Percentiles rank a stretch among this genome's conserved stretches.
phyloP scores from a whole-genome alignment of 306 rosid genomes.

The Mimosa bimucronata region DNA sequence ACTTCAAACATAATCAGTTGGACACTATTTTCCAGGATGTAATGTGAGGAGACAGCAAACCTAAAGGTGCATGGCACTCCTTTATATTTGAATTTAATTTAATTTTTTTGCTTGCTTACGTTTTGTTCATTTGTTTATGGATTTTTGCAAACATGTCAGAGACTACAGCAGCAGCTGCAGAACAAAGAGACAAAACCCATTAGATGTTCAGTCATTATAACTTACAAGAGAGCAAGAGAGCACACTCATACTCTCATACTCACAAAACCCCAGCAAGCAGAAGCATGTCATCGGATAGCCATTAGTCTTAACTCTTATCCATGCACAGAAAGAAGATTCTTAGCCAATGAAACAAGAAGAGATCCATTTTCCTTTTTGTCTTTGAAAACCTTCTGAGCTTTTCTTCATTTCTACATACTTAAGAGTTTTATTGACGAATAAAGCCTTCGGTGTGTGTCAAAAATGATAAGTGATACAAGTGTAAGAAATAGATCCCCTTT shows the following conservation, averaged over 20 bases:
- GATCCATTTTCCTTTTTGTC: slow-evolving; percentile 7
- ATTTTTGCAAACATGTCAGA: slow-evolving; percentile 12
- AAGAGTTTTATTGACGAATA: neutral
- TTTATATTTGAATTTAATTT: slow-evolving; percentile 18
- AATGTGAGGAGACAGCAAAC: slow-evolving; percentile 5
- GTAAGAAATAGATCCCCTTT: slow-evolving; percentile 7
- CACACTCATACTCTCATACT: neutral
- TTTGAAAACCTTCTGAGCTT: neutral
- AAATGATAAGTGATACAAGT: slow-evolving; percentile 16
- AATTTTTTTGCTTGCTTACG: neutral
- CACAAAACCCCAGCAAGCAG: neutral
- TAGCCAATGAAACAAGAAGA: slow-evolving; percentile 2
- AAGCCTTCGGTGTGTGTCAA: neutral
- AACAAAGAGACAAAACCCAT: slow-evolving; percentile 2
- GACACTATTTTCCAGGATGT: slow-evolving; percentile 16
- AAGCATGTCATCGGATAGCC: slow-evolving; percentile 5
- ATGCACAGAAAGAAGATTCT: slow-evolving; percentile 13
- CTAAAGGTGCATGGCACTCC: neutral
- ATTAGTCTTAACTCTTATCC: slow-evolving; percentile 20
- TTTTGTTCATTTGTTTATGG: slow-evolving; percentile 6
- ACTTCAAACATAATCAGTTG: neutral
- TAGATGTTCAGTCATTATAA: slow-evolving; percentile 19
- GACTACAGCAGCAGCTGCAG: slow-evolving; percentile 5
- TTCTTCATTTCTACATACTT: neutral
- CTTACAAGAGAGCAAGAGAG: neutral